A percentile compares a stretch with the other conserved stretches of the same genome.
Conservation (phyloP, 345 rosid genomes). For the Combretum micranthum region DNA sequence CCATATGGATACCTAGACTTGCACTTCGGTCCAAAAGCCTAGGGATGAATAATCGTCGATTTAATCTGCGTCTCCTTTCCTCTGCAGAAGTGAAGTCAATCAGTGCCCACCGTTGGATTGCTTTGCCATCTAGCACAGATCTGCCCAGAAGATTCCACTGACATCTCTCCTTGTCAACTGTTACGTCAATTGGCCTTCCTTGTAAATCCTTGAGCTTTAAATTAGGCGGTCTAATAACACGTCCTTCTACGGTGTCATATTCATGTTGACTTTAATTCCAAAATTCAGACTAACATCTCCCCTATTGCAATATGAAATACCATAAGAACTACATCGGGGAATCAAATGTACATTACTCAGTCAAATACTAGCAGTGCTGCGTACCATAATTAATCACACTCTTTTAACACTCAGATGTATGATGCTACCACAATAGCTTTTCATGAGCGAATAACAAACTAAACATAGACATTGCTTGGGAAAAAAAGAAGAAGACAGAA, state of each 20-base stretch:
- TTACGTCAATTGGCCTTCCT: slow-evolving; percentile 29
- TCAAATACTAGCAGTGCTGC: no score
- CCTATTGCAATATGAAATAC: slow-evolving; percentile 28
- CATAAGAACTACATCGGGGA: neutral
- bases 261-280: slow-evolving; percentile 47
- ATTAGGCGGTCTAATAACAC: slow-evolving; percentile 66
- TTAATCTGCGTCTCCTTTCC: slow-evolving; percentile 3
- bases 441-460: no score
- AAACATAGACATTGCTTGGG: neutral
- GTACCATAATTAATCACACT: no score
- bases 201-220: slow-evolving; percentile 37
- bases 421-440: no score
- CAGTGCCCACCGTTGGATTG: slow-evolving; percentile 62
- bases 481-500: no score
- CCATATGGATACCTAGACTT: slow-evolving; percentile 55
- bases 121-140: slow-evolving; percentile 55
- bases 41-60: slow-evolving; percentile 23
- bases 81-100: slow-evolving; percentile 56
- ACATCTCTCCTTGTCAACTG: slow-evolving; percentile 50
- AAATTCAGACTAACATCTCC: slow-evolving; percentile 50
- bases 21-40: slow-evolving; percentile 37
- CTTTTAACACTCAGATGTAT: no score
- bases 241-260: slow-evolving; percentile 68
- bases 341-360: no score
- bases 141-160: slow-evolving; percentile 73